Evolutionary conservation across 768 basidiomycete genomes (phyloP), one percentile per base, ranked within the genome.

Genomic region (Kwoniella sp.): DNA sequence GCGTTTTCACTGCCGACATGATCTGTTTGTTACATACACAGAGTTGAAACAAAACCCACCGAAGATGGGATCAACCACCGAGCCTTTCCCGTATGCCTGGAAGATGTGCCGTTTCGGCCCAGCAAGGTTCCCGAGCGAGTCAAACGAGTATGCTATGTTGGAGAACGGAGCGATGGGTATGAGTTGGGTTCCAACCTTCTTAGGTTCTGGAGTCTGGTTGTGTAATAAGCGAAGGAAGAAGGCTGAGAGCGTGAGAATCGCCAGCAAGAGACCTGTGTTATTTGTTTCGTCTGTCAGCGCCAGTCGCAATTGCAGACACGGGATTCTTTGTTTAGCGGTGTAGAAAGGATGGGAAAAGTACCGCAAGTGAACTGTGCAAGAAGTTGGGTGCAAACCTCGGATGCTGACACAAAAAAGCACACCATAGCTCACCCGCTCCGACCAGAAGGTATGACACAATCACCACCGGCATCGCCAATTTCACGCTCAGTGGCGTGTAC

Each of bases 211-310:
- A 8, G 56, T 65, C 54, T 69, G 68, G 40, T 65, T 50, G 21
- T 53, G 51, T 12, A 69, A 55, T 1, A 69, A 57, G 5, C 68
- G 47, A n/a, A 65, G 55, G 29, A 69, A 69, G 55, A 62, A 69
- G 30, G 68, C 63, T 7, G 63, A 47, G 8, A 69, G 27, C 5
- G 68, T 69, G 24, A 65, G 26, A n/a, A 69, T 30, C 3, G 58
- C 46, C 6, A 69, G 56, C 59, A 65, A 62, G 52, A 69, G 60
- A 26, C 68, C 68, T 68, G 29, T 24, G 13, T 19, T n/a, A n/a
- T n/a, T n/a, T n/a, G n/a, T n/a, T n/a, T n/a, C n/a, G n/a, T n/a
- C n/a, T n/a, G n/a, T n/a, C n/a, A n/a, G n/a, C n/a, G n/a, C n/a
- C n/a, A n/a, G n/a, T n/a, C n/a, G n/a, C n/a, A n/a, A n/a, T n/a